These are phyloP conservation scores for Ceratobasidium theobromae DNA, from an alignment of 1,284 basidiomycete species.

Conservation along the genomic window DNA sequence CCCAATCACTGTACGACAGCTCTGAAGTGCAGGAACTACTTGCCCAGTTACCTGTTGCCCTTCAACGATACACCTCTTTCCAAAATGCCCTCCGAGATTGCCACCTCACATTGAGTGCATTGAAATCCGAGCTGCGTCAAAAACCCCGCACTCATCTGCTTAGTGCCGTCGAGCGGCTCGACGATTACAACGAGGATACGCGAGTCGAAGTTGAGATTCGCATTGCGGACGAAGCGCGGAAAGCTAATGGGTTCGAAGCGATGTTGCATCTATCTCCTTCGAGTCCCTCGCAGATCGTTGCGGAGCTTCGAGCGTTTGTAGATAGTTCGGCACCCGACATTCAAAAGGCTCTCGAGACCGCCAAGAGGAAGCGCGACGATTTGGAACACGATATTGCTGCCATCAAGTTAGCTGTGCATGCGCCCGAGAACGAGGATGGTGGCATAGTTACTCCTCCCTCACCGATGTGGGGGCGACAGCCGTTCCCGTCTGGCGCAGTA, in stretches of 20 bases:
- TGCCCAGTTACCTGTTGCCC: constrained; percentile 3
- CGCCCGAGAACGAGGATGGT: constrained; percentile 36
- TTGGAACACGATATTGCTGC: constrained; percentile 77
- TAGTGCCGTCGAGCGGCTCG: constrained; percentile 63
- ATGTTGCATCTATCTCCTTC: constrained; percentile 62
- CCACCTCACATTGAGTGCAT: constrained; percentile 60
- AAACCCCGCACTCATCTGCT: constrained; percentile 49
- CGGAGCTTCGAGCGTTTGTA: constrained; percentile 62
- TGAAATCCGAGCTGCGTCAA: constrained; percentile 45
- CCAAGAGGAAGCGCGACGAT: constrained; percentile 67
- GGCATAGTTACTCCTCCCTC: neutral
- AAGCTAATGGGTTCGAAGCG: constrained; percentile 70
- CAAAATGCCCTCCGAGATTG: constrained; percentile 69
- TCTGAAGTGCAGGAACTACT: constrained; percentile 11
- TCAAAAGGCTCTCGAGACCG: constrained; percentile 51
- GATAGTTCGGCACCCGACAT: constrained; percentile 57
- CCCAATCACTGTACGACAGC: neutral
- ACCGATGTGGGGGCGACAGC: constrained; percentile 6
- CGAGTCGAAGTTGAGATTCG: constrained; percentile 85
- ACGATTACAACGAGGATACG: constrained; percentile 80
- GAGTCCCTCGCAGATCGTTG: constrained; percentile 50
- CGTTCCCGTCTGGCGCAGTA: neutral
- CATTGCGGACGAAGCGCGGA: constrained; percentile 72
- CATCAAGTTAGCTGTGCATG: constrained; percentile 61
- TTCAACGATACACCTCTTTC: constrained; percentile 41